A percentile compares a stretch with the other conserved stretches of the same genome.
phyloP scores from a whole-genome alignment of 208 protist species.

The Leishmania braziliensis region DNA sequence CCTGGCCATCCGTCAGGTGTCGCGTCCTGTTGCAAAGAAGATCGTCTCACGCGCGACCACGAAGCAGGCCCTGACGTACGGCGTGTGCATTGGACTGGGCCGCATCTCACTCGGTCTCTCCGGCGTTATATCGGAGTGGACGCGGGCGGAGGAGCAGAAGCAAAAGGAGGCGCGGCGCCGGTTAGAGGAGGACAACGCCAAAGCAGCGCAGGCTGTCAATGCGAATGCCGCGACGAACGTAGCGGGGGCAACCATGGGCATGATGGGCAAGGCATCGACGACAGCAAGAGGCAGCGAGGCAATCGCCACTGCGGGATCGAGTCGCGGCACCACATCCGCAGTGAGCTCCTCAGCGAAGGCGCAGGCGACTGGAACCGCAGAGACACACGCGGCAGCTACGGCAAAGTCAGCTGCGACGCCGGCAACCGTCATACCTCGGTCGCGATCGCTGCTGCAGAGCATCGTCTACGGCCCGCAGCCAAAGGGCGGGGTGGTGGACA shows the following conservation, averaged over 20 bases:
- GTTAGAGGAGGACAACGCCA: slow-evolving; percentile 26
- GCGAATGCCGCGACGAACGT: slow-evolving; percentile 21
- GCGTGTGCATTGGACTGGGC: slow-evolving; percentile 76
- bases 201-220: slow-evolving; percentile 17
- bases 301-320: background rate
- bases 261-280: slow-evolving; percentile 7
- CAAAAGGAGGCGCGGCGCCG: slow-evolving; percentile 34
- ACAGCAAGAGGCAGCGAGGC: slow-evolving; percentile 1
- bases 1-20: slow-evolving; percentile 77
- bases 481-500: slow-evolving; percentile 34
- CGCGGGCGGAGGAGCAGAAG: slow-evolving; percentile 44
- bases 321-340: slow-evolving; percentile 7
- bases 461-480: slow-evolving; percentile 61
- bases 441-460: slow-evolving; percentile 64
- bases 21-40: slow-evolving; percentile 62
- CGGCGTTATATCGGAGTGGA: slow-evolving; percentile 71
- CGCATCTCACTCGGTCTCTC: slow-evolving; percentile 77
- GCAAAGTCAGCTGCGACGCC: slow-evolving; percentile 1
- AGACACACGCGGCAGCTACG: background rate
- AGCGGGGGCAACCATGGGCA: slow-evolving; percentile 18
- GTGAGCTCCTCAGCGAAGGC: background rate
- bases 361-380: background rate
- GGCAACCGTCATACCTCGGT: slow-evolving; percentile 62
- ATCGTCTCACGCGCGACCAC: slow-evolving; percentile 65
- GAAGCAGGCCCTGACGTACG: slow-evolving; percentile 56